A percentile compares a stretch with the other conserved stretches of the same genome.
These are phyloP conservation scores for Didymosphaeria variabile DNA, from an alignment of 2,329 filamentous ascomycete species.

Conservation along the genomic window DNA sequence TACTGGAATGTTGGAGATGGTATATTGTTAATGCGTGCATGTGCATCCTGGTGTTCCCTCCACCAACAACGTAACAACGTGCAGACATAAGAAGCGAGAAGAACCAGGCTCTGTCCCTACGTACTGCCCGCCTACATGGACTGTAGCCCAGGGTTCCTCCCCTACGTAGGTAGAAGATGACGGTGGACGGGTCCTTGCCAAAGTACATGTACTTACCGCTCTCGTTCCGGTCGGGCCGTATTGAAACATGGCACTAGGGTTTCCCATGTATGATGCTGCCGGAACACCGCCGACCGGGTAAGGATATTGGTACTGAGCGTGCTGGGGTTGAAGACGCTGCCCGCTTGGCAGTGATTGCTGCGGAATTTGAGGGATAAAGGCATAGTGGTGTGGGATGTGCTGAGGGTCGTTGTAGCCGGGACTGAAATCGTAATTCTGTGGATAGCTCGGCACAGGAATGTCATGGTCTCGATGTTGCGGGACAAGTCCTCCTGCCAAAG, in stretches of 20 bases:
- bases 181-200: background rate
- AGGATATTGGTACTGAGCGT: constrained; percentile 20
- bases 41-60: background rate
- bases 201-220: constrained; percentile 2
- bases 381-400: background rate
- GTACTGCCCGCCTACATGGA: background rate
- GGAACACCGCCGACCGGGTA: constrained; percentile 18
- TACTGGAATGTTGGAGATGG: background rate
- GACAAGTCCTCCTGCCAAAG: constrained; percentile 25
- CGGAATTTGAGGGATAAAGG: background rate
- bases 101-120: background rate
- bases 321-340: constrained; percentile 21
- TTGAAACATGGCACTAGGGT: constrained; percentile 27
- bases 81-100: background rate
- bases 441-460: constrained; percentile 29
- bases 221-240: constrained; percentile 21
- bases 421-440: constrained; percentile 17
- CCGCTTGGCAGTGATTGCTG: background rate
- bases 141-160: too few species aligned
- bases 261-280: constrained; percentile 21
- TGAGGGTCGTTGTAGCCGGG: background rate
- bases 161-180: too few species aligned
- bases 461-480: constrained; percentile 32
- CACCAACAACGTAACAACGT: background rate
- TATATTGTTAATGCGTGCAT: background rate